phyloP scores from a whole-genome alignment of 2,329 filamentous ascomycete species.

The Alternaria conjuncta region DNA sequence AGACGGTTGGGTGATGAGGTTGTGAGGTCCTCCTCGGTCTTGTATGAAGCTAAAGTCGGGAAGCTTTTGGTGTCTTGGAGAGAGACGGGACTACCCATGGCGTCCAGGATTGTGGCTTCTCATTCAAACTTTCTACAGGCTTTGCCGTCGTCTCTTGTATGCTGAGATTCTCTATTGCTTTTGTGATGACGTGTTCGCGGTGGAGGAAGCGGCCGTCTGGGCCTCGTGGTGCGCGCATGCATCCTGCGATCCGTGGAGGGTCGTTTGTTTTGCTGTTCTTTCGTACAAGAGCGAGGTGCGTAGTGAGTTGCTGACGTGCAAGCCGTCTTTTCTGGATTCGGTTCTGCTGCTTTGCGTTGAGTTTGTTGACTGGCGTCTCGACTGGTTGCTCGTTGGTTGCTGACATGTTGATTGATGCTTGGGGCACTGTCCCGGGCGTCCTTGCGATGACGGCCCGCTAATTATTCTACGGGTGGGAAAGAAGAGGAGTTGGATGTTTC shows the following conservation, averaged over 20 bases:
- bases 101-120: constrained; percentile 4
- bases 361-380: not conserved
- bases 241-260: not conserved
- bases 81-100: not conserved
- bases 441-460: not conserved
- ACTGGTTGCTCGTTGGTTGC: not conserved
- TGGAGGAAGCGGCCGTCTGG: constrained; percentile 1
- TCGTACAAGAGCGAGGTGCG: not conserved
- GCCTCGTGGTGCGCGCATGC: not conserved
- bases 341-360: constrained; percentile 8
- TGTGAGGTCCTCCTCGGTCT: not conserved
- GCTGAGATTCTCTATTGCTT: not conserved
- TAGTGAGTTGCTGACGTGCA: constrained; percentile 1
- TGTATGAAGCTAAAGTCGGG: not conserved
- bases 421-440: not conserved
- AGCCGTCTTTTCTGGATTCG: constrained; percentile 9
- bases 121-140: not conserved
- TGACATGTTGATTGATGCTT: not conserved
- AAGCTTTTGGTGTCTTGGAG: not conserved
- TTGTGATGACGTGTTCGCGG: not conserved
- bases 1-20: not conserved
- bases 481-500: not conserved
- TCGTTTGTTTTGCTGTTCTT: not conserved
- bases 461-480: not conserved
- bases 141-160: not conserved